These are phyloP conservation scores for Thyridium curvatum DNA, from an alignment of 2,329 filamentous ascomycete genomes.

Conservation along the genomic window DNA sequence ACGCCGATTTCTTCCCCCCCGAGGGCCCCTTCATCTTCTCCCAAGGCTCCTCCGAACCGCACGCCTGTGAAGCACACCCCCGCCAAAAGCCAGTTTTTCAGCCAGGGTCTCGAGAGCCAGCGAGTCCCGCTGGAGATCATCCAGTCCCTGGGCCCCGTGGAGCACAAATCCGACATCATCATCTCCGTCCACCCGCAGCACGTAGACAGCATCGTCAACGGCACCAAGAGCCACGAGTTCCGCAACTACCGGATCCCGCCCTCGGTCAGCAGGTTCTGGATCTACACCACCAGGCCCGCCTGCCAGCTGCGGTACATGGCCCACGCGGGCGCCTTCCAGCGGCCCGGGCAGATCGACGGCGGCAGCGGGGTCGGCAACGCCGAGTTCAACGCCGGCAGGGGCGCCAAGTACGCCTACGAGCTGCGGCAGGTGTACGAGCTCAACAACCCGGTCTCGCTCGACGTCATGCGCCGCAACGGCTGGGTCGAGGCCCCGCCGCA, in stretches of 20 bases:
- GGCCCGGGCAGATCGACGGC: slow-evolving; percentile 39
- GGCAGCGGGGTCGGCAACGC: slow-evolving; percentile 41
- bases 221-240: slow-evolving; percentile 48
- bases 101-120: slow-evolving; percentile 38
- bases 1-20: too few relatives aligned
- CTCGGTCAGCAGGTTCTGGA: slow-evolving; percentile 54
- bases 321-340: slow-evolving; percentile 35
- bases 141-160: slow-evolving; percentile 39
- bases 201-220: slow-evolving; percentile 40
- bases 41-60: slow-evolving; percentile 7
- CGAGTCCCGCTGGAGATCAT: slow-evolving; percentile 44
- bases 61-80: slow-evolving; percentile 9
- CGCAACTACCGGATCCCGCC: slow-evolving; percentile 48
- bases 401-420: slow-evolving; percentile 43
- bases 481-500: slow-evolving; percentile 44
- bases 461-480: slow-evolving; percentile 45
- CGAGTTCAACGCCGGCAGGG: slow-evolving; percentile 39
- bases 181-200: slow-evolving; percentile 41
- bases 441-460: slow-evolving; percentile 49
- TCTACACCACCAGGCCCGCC: slow-evolving; percentile 43
- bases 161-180: slow-evolving; percentile 46
- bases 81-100: slow-evolving; percentile 20
- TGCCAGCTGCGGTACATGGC: slow-evolving; percentile 55
- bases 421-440: slow-evolving; percentile 54
- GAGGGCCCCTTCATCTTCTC: not conserved